phyloP scores from a whole-genome alignment of 2,329 filamentous ascomycete genomes.

The Seiridium cupressi region DNA sequence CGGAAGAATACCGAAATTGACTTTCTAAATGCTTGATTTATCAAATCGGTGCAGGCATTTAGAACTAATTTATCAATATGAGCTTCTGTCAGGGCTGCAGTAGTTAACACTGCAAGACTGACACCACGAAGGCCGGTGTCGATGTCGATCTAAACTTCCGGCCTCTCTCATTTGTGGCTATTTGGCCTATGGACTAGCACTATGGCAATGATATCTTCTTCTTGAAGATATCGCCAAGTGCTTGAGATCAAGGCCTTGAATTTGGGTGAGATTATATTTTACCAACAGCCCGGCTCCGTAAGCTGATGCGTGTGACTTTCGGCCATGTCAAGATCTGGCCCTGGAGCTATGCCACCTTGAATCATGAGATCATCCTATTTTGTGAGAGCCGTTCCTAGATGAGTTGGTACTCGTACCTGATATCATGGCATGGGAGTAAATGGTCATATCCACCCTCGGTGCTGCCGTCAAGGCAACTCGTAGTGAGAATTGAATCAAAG shows the following conservation, averaged over 20 bases:
- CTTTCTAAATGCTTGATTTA: background rate
- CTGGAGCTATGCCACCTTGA: background rate
- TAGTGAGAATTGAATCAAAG: background rate
- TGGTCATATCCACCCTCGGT: background rate
- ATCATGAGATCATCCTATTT: background rate
- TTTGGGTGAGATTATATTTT: background rate
- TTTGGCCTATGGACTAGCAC: background rate
- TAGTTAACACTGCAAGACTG: constrained; percentile 1
- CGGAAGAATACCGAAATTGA: background rate
- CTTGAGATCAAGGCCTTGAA: background rate
- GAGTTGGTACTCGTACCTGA: too few relatives aligned
- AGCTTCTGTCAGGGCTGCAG: background rate
- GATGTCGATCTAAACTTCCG: constrained; percentile 6
- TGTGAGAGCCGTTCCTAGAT: constrained; percentile 1
- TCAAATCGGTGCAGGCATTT: background rate
- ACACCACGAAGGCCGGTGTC: constrained; percentile 6
- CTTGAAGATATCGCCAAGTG: constrained; percentile 6
- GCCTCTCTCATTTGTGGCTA: background rate
- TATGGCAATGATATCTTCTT: background rate
- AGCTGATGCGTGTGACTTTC: constrained; percentile 7
- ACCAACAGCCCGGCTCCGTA: constrained; percentile 8
- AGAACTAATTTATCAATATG: background rate
- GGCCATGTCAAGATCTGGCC: constrained; percentile 2
- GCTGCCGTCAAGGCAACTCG: background rate
- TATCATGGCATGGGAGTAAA: background rate